Conservation (phyloP, 2,329 filamentous ascomycete species). For the Didymella exigua region DNA sequence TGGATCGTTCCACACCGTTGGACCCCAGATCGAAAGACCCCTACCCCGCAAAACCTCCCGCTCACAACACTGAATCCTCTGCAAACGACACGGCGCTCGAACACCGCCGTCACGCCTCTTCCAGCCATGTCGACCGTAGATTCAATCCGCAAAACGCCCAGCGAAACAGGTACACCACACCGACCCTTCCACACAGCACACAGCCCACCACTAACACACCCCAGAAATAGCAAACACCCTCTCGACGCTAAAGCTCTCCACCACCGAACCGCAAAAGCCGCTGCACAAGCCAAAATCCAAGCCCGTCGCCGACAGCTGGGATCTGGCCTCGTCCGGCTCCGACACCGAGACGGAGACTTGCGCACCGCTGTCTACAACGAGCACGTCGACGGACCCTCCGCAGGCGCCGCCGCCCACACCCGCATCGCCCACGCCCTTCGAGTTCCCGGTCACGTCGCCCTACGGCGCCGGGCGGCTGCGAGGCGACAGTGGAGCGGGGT, state of each 20-base stretch:
- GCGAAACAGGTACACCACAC: constrained; percentile 21
- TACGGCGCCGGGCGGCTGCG: constrained; percentile 20
- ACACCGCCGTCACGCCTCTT: not conserved
- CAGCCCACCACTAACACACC: constrained; percentile 5
- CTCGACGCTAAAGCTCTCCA: constrained; percentile 44
- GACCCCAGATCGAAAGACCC: constrained; percentile 11
- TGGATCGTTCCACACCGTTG: not conserved
- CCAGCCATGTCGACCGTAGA: constrained; percentile 18
- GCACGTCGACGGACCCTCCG: constrained; percentile 20
- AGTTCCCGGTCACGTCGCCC: constrained; percentile 36
- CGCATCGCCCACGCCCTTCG: constrained; percentile 43
- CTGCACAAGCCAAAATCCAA: constrained; percentile 43
- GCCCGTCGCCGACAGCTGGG: constrained; percentile 73
- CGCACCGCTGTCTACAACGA: constrained; percentile 28
- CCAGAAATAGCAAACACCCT: constrained; percentile 48
- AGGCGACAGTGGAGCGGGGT: constrained; percentile 31
- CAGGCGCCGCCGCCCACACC: constrained; percentile 45
- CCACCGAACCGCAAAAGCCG: constrained; percentile 40
- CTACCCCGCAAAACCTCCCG: constrained; percentile 16
- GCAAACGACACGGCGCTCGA: not conserved
- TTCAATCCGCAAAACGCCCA: constrained; percentile 26
- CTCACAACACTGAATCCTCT: not conserved
- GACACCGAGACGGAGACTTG: constrained; percentile 42
- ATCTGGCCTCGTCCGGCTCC: constrained; percentile 65
- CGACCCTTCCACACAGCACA: too few species aligned